Evolutionary conservation across 2,329 filamentous ascomycete species (phyloP).

Genomic region (Sarocladiaceae sp.): DNA sequence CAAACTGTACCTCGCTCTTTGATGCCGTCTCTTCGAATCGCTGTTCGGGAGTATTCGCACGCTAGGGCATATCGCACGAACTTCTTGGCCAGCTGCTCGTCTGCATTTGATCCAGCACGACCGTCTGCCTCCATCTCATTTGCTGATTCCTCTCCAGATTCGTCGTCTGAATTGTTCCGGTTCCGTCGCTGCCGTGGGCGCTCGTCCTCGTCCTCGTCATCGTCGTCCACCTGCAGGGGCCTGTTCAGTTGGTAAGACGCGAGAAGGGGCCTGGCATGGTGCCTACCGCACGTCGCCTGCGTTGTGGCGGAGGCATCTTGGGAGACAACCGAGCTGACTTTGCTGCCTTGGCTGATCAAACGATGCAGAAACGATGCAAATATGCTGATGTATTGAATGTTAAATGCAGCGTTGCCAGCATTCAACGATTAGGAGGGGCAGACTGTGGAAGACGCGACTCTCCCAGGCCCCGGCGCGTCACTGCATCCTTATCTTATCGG

Average conservation of each 20-base stretch:
- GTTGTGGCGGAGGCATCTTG: constrained; percentile 25
- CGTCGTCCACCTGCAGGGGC: constrained; percentile 21
- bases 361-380: too few species aligned
- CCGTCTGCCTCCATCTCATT: constrained; percentile 26
- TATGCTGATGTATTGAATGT: too few species aligned
- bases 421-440: too few species aligned
- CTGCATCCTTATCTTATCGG: constrained; percentile 16
- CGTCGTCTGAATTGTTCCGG: constrained; percentile 7
- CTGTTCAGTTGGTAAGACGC: constrained; percentile 12
- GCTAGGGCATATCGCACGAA: constrained; percentile 63
- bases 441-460: not conserved
- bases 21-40: constrained; percentile 56
- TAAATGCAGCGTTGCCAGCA: too few species aligned
- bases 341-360: too few species aligned
- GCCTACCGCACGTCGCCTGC: constrained; percentile 27
- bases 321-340: not conserved
- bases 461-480: not conserved
- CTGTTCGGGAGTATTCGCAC: constrained; percentile 56
- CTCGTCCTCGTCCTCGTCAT: constrained; percentile 26
- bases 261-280: not conserved
- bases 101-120: constrained; percentile 29
- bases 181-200: constrained; percentile 25
- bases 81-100: constrained; percentile 54
- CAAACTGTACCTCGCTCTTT: constrained; percentile 50
- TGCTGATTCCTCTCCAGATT: constrained; percentile 15